Percentiles rank a stretch among this genome's conserved stretches.
Evolutionary conservation across 225 moss, liverwort and hornwort genomes (phyloP).

Genomic region (Takakia lepidozioides): DNA sequence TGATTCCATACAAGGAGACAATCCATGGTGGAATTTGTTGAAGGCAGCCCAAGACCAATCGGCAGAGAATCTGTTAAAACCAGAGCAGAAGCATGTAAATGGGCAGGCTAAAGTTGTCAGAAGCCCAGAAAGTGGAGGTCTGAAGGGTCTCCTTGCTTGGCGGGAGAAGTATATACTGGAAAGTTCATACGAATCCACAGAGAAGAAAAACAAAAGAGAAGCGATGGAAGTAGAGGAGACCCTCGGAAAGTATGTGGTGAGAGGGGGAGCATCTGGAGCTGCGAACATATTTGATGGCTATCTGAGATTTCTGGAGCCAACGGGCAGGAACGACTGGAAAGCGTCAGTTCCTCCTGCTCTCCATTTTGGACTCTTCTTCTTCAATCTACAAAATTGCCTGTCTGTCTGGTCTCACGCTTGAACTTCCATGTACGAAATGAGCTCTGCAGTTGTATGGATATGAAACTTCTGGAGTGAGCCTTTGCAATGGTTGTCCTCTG

Average conservation of each 20-base stretch:
- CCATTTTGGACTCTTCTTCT: no score
- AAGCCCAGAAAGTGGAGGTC: slow-evolving; percentile 13
- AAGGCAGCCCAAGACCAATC: slow-evolving; percentile 48
- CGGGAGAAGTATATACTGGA: slow-evolving; percentile 74
- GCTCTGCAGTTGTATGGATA: no score
- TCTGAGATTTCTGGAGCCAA: slow-evolving; percentile 82
- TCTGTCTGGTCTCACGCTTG: no score
- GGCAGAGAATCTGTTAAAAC: slow-evolving; percentile 51
- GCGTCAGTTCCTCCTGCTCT: slow-evolving; percentile 40
- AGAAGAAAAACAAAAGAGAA: slow-evolving; percentile 40
- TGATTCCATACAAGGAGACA: slow-evolving; percentile 22
- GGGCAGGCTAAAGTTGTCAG: slow-evolving; percentile 4
- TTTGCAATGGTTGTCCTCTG: no score
- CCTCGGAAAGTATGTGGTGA: slow-evolving; percentile 46
- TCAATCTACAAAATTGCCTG: no score
- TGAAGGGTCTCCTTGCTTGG: slow-evolving; percentile 48
- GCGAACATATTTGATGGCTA: slow-evolving; percentile 68
- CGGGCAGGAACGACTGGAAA: slow-evolving; percentile 76
- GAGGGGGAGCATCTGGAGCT: slow-evolving; percentile 86
- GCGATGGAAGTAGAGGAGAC: slow-evolving; percentile 14
- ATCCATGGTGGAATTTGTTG: slow-evolving; percentile 44
- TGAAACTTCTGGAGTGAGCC: no score
- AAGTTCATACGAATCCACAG: slow-evolving; percentile 44
- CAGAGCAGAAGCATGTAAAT: slow-evolving; percentile 6
- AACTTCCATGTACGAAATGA: no score